Percentiles rank a stretch among this genome's conserved stretches.
Evolutionary conservation across 768 basidiomycete genomes (phyloP).

Genomic region (Termitomyces sp.): DNA sequence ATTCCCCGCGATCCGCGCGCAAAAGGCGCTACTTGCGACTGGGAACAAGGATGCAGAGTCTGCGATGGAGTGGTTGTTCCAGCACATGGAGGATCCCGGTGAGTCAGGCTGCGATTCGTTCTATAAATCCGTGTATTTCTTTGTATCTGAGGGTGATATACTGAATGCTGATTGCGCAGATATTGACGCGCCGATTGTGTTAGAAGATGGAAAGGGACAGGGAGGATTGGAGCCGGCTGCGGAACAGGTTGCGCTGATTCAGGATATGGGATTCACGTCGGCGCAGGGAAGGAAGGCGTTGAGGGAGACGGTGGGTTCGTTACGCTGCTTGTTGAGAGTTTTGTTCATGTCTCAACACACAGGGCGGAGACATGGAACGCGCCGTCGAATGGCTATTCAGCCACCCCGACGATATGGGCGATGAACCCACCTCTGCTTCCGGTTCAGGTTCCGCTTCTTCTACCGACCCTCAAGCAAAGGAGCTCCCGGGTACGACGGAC

Average conservation of each 20-base stretch:
- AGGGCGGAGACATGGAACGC: conserved; percentile 74
- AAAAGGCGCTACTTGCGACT: conserved; percentile 88
- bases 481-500: conserved; percentile 39
- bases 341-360: not conserved
- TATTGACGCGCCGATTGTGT: conserved; percentile 71
- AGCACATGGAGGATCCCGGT: conserved; percentile 94
- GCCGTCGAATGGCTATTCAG: conserved; percentile 97
- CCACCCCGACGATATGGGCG: conserved; percentile 83
- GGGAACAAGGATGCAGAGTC: conserved; percentile 68
- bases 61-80: conserved; percentile 96
- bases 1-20: conserved; percentile 79
- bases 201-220: conserved; percentile 20
- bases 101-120: conserved; percentile 6
- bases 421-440: conserved; percentile 27
- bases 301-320: conserved; percentile 65
- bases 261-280: conserved; percentile 89
- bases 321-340: not conserved
- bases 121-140: too few relatives aligned
- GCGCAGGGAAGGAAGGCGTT: conserved; percentile 86
- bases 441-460: conserved; percentile 19
- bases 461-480: conserved; percentile 12
- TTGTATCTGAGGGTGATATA: too few relatives aligned
- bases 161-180: conserved; percentile 36
- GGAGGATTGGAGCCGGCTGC: conserved; percentile 48
- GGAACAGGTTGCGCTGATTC: conserved; percentile 68